Base-by-base conservation (phyloP, 2,329 filamentous ascomycete genomes). In the Uncinocarpus reesii region DNA sequence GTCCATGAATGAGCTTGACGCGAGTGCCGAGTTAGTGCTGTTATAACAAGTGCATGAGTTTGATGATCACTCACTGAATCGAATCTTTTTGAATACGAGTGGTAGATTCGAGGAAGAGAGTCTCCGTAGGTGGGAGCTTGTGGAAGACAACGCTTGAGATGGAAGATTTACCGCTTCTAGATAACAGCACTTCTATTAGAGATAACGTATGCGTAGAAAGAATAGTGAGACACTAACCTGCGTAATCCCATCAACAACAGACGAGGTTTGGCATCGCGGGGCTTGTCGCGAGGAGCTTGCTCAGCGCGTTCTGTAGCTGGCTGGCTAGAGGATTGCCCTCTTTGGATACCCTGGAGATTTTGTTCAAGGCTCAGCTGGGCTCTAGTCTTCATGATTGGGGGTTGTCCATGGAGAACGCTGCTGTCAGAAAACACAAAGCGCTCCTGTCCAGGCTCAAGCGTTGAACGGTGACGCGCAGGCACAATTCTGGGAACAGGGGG, bases 141-240 rank as follows among this genome's bases (percentile, higher is more conserved):
- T 96, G 89, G 61, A 98, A 96, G n/a, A 98, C 90, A 41, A 98
- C 93, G 61, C 88, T 96, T 21, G 89, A 92, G 63, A 98, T 96
- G 4, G 92, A 98, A 0, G 92, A 96, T 65, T 98, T 98, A 52
- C 92, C 92, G 62, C 89, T 95, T 71, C 92, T 98, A 56, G 21
- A 55, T 20, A 47, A 1, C 11, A 62, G n/a, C 4, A 50, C 28
- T 21, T 8, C 49, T 23, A 43, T 18, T 32, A 21, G n/a, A 18
- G 36, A 8, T n/a, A 16, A 34, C 15, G 16, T 32, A 13, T 13
- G 18, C 34, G 6, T 20, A 11, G 7, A 32, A 35, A 37, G 34
- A n/a, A 4, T 13, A 4, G 16, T 10, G n/a, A 20, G 11, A 10
- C 48, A 62, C 73, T 58, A 71, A 94, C 92, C 90, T 83, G 71